Evolutionary conservation across 495 filamentous ascomycete genomes (phyloP).

Genomic region (Zalerion maritima): DNA sequence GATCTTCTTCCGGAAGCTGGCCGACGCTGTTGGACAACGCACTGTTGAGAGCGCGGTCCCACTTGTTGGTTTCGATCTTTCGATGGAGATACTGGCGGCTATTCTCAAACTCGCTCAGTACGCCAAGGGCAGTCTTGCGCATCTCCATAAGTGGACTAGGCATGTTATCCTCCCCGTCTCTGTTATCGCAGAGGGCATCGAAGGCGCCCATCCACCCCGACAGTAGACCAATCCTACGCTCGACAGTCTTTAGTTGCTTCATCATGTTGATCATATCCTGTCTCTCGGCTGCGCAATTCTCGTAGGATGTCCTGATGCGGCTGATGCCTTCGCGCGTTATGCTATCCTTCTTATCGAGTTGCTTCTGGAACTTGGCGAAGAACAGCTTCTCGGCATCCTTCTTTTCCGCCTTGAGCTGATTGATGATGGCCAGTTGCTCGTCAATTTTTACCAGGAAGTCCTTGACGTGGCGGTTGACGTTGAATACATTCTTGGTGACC

Average conservation of each 20-base stretch:
- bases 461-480: slow-evolving; percentile 98
- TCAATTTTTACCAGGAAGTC: slow-evolving; percentile 97
- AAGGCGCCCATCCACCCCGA: slow-evolving; percentile 90
- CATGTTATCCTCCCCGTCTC: slow-evolving; percentile 53
- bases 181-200: slow-evolving; percentile 59
- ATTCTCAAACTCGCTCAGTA: slow-evolving; percentile 72
- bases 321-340: slow-evolving; percentile 69
- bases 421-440: slow-evolving; percentile 84
- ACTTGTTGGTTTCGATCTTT: slow-evolving; percentile 58
- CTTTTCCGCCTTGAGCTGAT: slow-evolving; percentile 82
- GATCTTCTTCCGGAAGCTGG: slow-evolving; percentile 62
- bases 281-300: slow-evolving; percentile 63
- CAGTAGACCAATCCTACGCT: slow-evolving; percentile 68
- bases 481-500: slow-evolving; percentile 94
- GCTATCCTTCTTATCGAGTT: slow-evolving; percentile 64
- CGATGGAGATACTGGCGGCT: slow-evolving; percentile 86
- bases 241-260: slow-evolving; percentile 72
- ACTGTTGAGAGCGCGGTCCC: slow-evolving; percentile 74
- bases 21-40: slow-evolving; percentile 74
- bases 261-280: slow-evolving; percentile 64
- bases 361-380: slow-evolving; percentile 81
- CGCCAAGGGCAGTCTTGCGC: slow-evolving; percentile 75
- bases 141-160: slow-evolving; percentile 53
- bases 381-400: slow-evolving; percentile 78
- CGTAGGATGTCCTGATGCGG: slow-evolving; percentile 70